Base-by-base conservation (phyloP, 129 eudicot species). In the Chrysanthemum seticuspe region DNA sequence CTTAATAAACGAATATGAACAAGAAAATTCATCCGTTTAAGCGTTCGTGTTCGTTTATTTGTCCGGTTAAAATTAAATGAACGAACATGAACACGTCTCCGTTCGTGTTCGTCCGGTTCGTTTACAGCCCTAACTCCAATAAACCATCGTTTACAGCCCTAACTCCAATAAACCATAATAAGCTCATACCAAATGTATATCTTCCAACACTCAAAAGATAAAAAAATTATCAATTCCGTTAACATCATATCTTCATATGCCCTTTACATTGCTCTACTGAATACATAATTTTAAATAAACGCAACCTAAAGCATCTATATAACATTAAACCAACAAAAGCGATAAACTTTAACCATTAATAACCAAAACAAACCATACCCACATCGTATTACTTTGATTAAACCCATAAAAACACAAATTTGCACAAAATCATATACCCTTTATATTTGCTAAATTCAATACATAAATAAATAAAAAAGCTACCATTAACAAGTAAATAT, bases 311-410 rank as follows among this genome's bases (percentile, higher is more conserved):
- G 57, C 67, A 21, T 9, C 36, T 31, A 31, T 63, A 49, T 25
- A 52, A 50, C 12, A n/a, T 40, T 34, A 34, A 2, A 34, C 50
- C 70, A 77, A 51, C 13, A 4, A 77, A 77, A 52, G 56, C 71
- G 56, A 62, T 56, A 62, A 62, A 51, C 68, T 61, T 59, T 50
- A 23, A 49, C 27, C 29, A 47, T 47, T 14, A 8, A 40, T 3
- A 48, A 44, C 44, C 65, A 60, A 40, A 50, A 31, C 4, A 69
- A 7, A 56, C 36, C 74, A 76, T 44, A 47, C 13, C 53, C 75
- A 71, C 56, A 70, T 23, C 54, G 10, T 5, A 9, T 52, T 18
- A 31, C 13, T 21, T 15, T 53, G 36, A 6, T 63, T 40, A 48
- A 7, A 58, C 9, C 63, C 29, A 9, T 18, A 57, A 57, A 8